Conservation (phyloP, 345 rosid species). For the Bruguiera sexangula region DNA sequence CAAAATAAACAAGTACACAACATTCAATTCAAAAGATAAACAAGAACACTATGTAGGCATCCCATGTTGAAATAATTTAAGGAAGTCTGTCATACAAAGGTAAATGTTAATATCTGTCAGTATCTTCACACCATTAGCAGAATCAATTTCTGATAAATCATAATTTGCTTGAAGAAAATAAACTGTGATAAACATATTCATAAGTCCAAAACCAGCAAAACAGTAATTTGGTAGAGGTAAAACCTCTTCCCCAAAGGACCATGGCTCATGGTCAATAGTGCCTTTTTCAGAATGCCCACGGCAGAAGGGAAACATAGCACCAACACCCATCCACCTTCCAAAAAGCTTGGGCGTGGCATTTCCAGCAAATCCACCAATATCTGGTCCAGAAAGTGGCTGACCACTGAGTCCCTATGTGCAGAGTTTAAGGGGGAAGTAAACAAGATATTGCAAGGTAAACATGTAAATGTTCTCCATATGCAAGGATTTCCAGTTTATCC, state of each 20-base stretch:
- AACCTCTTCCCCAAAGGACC: conserved; percentile 98
- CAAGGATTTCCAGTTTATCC: background rate
- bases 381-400: conserved; percentile 93
- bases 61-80: no score
- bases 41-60: no score
- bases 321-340: conserved; percentile 94
- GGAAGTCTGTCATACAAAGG: no score
- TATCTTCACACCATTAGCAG: background rate
- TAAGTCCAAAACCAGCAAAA: background rate
- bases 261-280: conserved; percentile 82
- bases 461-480: no score
- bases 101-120: background rate
- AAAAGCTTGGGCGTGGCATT: conserved; percentile 84
- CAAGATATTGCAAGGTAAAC: no score
- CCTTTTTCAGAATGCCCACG: conserved; percentile 78
- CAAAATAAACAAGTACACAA: background rate
- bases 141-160: background rate
- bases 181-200: no score
- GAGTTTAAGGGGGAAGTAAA: conserved; percentile 9
- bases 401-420: conserved; percentile 80
- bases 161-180: no score
- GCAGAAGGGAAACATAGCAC: conserved; percentile 90
- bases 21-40: no score
- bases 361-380: conserved; percentile 92
- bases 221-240: conserved; percentile 14